These are phyloP conservation scores for Aspergillus ochraceus DNA, from an alignment of 2,329 filamentous ascomycete genomes.

Conservation along the genomic window DNA sequence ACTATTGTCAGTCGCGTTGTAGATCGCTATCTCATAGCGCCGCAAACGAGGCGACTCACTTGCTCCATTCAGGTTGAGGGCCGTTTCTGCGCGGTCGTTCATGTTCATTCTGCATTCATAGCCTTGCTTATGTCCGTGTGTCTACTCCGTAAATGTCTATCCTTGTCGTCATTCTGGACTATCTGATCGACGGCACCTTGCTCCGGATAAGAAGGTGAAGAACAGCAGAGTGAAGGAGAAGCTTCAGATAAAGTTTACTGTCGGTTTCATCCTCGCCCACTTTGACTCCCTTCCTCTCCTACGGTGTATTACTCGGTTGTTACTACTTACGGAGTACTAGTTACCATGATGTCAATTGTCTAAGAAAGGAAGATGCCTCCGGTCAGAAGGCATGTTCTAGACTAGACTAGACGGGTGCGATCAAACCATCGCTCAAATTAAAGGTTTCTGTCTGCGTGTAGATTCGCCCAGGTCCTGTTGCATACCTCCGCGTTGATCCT, in stretches of 20 bases:
- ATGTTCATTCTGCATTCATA: background rate
- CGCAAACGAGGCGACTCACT: background rate
- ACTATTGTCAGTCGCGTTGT: slow-evolving; percentile 2
- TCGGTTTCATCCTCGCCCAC: background rate
- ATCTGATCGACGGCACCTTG: background rate
- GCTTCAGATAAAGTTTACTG: background rate
- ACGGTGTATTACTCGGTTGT: no score
- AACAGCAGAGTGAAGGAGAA: background rate
- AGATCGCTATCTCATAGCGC: slow-evolving; percentile 4
- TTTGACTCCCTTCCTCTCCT: no score
- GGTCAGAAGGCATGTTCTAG: background rate
- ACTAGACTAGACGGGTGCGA: background rate
- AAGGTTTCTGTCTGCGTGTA: no score
- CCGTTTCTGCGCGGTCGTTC: background rate
- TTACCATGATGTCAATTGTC: background rate
- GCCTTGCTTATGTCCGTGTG: background rate
- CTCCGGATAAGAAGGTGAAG: no score
- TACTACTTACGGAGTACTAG: no score
- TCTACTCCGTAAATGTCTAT: no score
- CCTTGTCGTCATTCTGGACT: background rate
- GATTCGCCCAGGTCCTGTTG: no score
- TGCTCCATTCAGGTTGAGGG: background rate
- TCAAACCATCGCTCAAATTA: background rate
- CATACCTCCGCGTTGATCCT: background rate
- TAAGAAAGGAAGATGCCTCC: background rate